These are phyloP conservation scores for Trypanosoma mega DNA, from an alignment of 208 protist genomes.

Conservation along the genomic window DNA sequence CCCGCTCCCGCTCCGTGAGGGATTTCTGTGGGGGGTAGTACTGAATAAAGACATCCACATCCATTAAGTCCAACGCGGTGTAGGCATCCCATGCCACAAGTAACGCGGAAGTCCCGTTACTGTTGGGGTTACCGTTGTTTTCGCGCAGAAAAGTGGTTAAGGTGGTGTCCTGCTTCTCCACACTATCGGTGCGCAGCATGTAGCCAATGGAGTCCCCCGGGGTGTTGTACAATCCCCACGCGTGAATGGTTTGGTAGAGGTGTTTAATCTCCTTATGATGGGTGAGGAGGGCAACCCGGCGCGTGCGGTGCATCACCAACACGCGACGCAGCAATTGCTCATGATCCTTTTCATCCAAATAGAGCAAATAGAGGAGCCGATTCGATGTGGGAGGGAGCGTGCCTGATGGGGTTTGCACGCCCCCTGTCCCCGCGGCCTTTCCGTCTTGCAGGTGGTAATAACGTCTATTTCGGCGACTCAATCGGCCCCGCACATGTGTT, in stretches of 20 bases:
- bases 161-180: constrained; percentile 24
- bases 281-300: constrained; percentile 59
- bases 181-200: constrained; percentile 48
- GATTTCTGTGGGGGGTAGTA: constrained; percentile 83
- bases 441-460: constrained; percentile 71
- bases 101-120: constrained; percentile 7
- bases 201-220: constrained; percentile 24
- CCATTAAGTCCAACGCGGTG: constrained; percentile 73
- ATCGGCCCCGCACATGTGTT: constrained; percentile 32
- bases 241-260: constrained; percentile 42
- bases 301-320: constrained; percentile 41
- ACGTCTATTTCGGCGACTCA: constrained; percentile 60
- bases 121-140: background rate
- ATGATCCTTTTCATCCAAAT: constrained; percentile 50
- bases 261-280: constrained; percentile 76
- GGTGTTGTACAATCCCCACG: constrained; percentile 42
- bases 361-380: constrained; percentile 47
- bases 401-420: constrained; percentile 29
- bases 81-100: constrained; percentile 68
- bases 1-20: constrained; percentile 57
- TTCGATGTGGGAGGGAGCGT: constrained; percentile 48
- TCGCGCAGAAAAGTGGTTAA: constrained; percentile 28
- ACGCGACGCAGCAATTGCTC: constrained; percentile 49
- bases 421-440: constrained; percentile 32
- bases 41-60: constrained; percentile 74